Percentiles rank a stretch among this genome's conserved stretches.
phyloP scores from a whole-genome alignment of 805 yeast genomes.

The Kazachstania psychrophila region DNA sequence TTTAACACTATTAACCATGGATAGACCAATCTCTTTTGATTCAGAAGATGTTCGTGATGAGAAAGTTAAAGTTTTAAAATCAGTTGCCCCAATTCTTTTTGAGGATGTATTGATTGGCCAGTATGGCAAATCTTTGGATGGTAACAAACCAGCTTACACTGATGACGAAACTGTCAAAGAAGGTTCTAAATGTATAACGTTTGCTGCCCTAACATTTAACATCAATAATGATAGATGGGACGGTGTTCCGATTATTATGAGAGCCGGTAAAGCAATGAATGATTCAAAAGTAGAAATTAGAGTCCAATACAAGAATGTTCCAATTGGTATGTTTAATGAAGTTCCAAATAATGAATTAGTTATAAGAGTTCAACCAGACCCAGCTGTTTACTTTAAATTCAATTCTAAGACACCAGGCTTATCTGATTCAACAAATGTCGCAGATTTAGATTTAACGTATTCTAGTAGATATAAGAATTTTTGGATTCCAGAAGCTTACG shows the following conservation, averaged over 20 bases:
- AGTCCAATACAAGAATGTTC: slow-evolving; percentile 81
- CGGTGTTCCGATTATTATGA: slow-evolving; percentile 89
- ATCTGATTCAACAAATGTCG: slow-evolving; percentile 69
- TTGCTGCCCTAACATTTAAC: slow-evolving; percentile 71
- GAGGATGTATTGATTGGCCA: slow-evolving; percentile 77
- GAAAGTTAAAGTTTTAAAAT: slow-evolving; percentile 83
- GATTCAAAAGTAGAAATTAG: slow-evolving; percentile 91
- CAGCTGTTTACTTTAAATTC: slow-evolving; percentile 86
- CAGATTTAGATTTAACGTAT: slow-evolving; percentile 87
- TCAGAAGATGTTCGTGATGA: slow-evolving; percentile 94
- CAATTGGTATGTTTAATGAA: slow-evolving; percentile 68
- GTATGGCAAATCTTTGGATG: slow-evolving; percentile 75
- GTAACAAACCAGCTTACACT: slow-evolving; percentile 77
- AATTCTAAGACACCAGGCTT: slow-evolving; percentile 92
- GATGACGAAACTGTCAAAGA: slow-evolving; percentile 85
- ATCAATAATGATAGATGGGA: slow-evolving; percentile 95
- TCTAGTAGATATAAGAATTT: slow-evolving; percentile 70
- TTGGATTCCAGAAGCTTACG: slow-evolving; percentile 97
- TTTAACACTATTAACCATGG: slow-evolving; percentile 85
- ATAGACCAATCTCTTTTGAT: slow-evolving; percentile 82
- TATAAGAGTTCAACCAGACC: slow-evolving; percentile 87
- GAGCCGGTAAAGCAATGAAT: slow-evolving; percentile 95
- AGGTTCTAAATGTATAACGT: slow-evolving; percentile 81
- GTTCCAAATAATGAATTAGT: slow-evolving; percentile 89
- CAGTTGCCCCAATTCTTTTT: slow-evolving; percentile 57